Evolutionary conservation across 768 basidiomycete species (phyloP).

Genomic region (Cubamyces lactineus): DNA sequence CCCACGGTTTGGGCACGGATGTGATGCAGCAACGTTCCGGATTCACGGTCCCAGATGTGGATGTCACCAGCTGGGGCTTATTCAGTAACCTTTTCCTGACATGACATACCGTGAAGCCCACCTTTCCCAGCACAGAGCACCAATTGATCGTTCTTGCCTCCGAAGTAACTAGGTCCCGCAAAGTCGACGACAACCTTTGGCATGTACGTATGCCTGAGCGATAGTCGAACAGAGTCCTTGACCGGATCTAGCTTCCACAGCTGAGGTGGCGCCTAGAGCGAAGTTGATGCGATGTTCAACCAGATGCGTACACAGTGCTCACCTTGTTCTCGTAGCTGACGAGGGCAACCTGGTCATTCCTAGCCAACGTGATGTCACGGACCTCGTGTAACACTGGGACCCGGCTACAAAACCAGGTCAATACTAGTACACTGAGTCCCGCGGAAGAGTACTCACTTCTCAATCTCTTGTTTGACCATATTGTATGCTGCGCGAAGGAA

Average conservation of each 20-base stretch:
- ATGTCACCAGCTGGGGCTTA: conserved; percentile 67
- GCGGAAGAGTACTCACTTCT: conserved; percentile 51
- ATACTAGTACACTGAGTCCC: conserved; percentile 4
- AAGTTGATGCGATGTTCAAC: neutral
- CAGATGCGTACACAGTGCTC: conserved; percentile 1
- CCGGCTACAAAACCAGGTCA: conserved; percentile 46
- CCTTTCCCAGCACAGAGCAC: conserved; percentile 81
- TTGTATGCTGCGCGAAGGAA: conserved; percentile 57
- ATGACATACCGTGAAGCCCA: conserved; percentile 29
- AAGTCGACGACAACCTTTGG: conserved; percentile 71
- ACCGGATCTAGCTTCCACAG: conserved; percentile 73
- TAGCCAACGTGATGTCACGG: conserved; percentile 67
- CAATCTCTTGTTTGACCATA: conserved; percentile 61
- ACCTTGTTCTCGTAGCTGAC: conserved; percentile 79
- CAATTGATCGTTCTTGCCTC: conserved; percentile 77
- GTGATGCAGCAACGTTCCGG: conserved; percentile 70
- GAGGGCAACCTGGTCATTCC: conserved; percentile 61
- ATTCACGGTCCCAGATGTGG: conserved; percentile 86
- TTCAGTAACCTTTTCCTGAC: neutral
- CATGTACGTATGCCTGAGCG: conserved; percentile 70
- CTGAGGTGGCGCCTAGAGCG: conserved; percentile 68
- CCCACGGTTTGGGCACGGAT: conserved; percentile 61
- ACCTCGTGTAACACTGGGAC: conserved; percentile 76
- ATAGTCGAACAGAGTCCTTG: conserved; percentile 47
- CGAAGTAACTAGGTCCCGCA: conserved; percentile 82